Evolutionary conservation across 768 basidiomycete species (phyloP).

Genomic region (Mycena floridula): DNA sequence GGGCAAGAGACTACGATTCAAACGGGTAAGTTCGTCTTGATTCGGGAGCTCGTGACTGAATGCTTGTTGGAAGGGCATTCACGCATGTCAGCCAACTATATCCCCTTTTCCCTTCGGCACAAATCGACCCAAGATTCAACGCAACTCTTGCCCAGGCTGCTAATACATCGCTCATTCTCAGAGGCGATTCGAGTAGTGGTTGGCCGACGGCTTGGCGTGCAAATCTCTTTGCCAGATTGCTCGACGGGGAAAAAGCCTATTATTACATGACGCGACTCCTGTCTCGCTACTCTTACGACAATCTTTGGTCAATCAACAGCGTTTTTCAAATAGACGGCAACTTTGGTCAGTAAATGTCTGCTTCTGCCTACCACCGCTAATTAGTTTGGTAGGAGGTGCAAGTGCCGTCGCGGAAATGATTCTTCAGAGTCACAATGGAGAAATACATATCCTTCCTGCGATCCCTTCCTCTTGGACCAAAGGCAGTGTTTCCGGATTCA

Average conservation of each 20-base stretch:
- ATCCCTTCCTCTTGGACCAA: no score
- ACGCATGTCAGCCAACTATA: constrained; percentile 12
- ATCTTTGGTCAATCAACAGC: constrained; percentile 7
- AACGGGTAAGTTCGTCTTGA: background rate
- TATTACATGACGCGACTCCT: constrained; percentile 5
- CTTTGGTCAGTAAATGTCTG: no score
- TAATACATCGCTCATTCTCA: constrained; percentile 6
- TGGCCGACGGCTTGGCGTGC: constrained; percentile 13
- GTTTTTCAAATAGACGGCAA: no score
- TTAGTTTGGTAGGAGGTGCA: no score
- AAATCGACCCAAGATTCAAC: constrained; percentile 11
- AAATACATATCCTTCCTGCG: no score
- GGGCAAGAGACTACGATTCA: constrained; percentile 7
- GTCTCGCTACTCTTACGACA: constrained; percentile 2
- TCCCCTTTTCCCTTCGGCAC: constrained; percentile 8
- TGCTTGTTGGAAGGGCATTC: constrained; percentile 2
- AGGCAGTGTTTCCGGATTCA: no score
- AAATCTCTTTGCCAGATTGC: constrained; percentile 9
- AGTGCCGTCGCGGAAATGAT: no score
- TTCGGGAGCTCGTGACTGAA: background rate
- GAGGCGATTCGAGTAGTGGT: constrained; percentile 10
- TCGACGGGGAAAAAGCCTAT: constrained; percentile 8
- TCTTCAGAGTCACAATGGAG: no score
- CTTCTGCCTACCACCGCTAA: no score
- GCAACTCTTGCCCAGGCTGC: constrained; percentile 9